Conservation (phyloP, 495 filamentous ascomycete genomes). For the Trichocladium uniseriatum region DNA sequence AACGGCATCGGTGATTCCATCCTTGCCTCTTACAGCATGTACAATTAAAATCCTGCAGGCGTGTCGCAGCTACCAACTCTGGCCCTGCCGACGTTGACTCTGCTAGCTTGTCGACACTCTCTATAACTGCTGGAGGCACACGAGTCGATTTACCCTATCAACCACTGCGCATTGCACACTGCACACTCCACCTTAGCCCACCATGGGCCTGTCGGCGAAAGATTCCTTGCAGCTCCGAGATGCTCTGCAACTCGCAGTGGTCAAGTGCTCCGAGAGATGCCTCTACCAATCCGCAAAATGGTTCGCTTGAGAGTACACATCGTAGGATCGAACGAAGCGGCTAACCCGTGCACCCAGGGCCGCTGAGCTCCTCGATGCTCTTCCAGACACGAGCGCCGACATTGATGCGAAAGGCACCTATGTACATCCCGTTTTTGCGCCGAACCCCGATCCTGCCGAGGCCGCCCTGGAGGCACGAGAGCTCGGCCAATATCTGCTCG, state of each 20-base stretch:
- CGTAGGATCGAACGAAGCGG: background rate
- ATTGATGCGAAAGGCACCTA: slow-evolving; percentile 22
- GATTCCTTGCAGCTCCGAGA: slow-evolving; percentile 45
- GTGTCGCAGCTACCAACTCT: too few species aligned
- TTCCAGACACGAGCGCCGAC: slow-evolving; percentile 37
- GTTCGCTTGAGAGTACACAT: slow-evolving; percentile 38
- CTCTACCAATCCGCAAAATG: slow-evolving; percentile 97
- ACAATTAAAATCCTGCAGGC: background rate
- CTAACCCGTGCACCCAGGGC: slow-evolving; percentile 50
- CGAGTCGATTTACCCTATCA: background rate
- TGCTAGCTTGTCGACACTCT: too few species aligned
- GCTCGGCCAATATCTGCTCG: slow-evolving; percentile 72
- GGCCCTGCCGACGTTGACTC: too few species aligned
- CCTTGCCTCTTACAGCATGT: too few species aligned
- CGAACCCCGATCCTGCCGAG: slow-evolving; percentile 54
- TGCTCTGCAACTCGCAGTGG: slow-evolving; percentile 68
- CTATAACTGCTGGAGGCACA: background rate
- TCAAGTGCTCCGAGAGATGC: slow-evolving; percentile 90
- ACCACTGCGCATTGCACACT: background rate
- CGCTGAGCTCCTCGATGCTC: slow-evolving; percentile 82
- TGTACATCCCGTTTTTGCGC: slow-evolving; percentile 38
- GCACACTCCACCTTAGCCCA: too few species aligned
- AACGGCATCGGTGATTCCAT: too few species aligned
- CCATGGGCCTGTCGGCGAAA: slow-evolving; percentile 34
- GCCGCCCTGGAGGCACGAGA: slow-evolving; percentile 71